Evolutionary conservation across 2,329 filamentous ascomycete genomes (phyloP).

Genomic region (Metarhizium album): DNA sequence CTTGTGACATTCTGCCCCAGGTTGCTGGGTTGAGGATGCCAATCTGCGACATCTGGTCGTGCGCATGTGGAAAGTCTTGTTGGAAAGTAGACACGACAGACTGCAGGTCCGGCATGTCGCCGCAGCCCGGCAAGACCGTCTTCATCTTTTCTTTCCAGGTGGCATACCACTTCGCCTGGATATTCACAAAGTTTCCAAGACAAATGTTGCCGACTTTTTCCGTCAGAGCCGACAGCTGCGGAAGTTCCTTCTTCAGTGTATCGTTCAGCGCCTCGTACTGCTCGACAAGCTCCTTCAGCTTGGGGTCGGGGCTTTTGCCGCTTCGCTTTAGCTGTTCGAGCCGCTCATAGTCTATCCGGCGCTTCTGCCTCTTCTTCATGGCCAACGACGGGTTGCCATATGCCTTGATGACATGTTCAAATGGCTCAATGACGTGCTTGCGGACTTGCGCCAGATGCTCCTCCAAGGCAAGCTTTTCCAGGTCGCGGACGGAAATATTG

Average conservation of each 20-base stretch:
- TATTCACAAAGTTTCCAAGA: conserved; percentile 70
- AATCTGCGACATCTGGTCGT: conserved; percentile 60
- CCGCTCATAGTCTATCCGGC: conserved; percentile 79
- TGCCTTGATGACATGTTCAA: conserved; percentile 65
- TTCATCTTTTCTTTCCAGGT: conserved; percentile 78
- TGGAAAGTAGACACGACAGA: conserved; percentile 72
- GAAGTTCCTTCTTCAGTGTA: conserved; percentile 84
- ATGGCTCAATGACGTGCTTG: conserved; percentile 75
- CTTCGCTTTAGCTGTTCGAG: conserved; percentile 66
- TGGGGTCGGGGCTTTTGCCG: conserved; percentile 80
- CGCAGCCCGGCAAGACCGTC: conserved; percentile 55
- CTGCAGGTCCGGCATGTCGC: conserved; percentile 52
- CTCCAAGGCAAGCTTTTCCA: conserved; percentile 71
- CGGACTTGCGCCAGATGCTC: conserved; percentile 67
- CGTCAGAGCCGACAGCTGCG: conserved; percentile 70
- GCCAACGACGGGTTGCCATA: conserved; percentile 78
- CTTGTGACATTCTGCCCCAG: conserved; percentile 47
- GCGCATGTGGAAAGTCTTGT: conserved; percentile 65
- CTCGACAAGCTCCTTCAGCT: conserved; percentile 72
- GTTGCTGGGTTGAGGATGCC: conserved; percentile 68
- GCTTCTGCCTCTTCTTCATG: conserved; percentile 91
- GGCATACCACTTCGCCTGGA: conserved; percentile 74
- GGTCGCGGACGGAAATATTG: conserved; percentile 75
- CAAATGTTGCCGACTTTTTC: conserved; percentile 77
- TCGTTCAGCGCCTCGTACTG: conserved; percentile 89